Base-by-base conservation (phyloP, 768 basidiomycete genomes). In the Tricholoma matsutake region DNA sequence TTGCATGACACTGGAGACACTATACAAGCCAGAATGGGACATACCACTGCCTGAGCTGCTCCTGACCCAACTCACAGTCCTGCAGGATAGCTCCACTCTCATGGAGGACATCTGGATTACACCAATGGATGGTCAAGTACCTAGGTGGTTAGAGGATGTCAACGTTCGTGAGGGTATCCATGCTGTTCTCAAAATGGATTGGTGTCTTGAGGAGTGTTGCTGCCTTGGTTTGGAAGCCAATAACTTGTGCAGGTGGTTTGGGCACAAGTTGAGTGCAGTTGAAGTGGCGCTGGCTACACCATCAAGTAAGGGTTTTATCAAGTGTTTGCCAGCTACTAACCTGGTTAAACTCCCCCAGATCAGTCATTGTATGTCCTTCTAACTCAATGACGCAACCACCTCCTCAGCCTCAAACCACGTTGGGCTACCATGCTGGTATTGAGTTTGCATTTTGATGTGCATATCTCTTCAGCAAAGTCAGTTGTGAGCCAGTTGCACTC, bases 51-150 rank as follows among this genome's bases (percentile, higher is more conserved):
- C 76, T 0, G 10, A 54, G 1, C 69, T 65, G 0, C 69, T 79
- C 0, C 73, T 73, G 0, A 74, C 68, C 0, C 68, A 73, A 22
- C 57, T 79, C 0, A 51, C 58, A 1, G 57, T 62, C 13, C 65
- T 75, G 6, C 67, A 67, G 3, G 65, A 69, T 20, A 43, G 65
- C 34, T 57, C 71, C 0, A 54, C 20, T 0, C 63, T 80, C 0
- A 71, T 78, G 70, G 70, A 77, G 29, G 76, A 77, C 55, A 66
- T 77, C 0, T 78, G 75, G 75, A 73, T 76, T 7, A 62, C 57
- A 0, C 67, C 68, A 0, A 58, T 64, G 3, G 43, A 32, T 0
- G 55, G 25, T 11, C 54, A 57, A 7, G 55, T 64, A 0, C 75
- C 69, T 9, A 56, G 56, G 8, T 79, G 79, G 77, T 68, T 78